Base-by-base conservation (phyloP, 1,284 basidiomycete species). In the Marasmius oreades region DNA sequence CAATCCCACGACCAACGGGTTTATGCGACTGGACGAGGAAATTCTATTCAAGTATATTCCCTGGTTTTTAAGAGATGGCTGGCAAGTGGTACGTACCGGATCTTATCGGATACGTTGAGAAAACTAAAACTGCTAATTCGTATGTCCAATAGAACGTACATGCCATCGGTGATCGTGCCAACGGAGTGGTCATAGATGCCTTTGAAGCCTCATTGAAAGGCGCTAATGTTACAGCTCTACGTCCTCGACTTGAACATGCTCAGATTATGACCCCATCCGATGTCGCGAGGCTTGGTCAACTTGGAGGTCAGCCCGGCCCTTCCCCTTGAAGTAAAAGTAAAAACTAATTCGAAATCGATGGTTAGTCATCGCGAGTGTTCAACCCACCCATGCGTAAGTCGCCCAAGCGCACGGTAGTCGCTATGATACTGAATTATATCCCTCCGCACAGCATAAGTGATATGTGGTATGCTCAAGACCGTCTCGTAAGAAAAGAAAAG, bases 161-260 rank as follows among this genome's bases (percentile, higher is more conserved):
- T 71, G 91, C 91, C 11, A 95, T 97, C 43, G 95, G 95, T 10
- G 95, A 97, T 70, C 82, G 88, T 50, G 93, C 94, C 33, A 96
- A 96, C 67, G 80, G 86, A 26, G 78, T 94, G 42, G 87, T 95
- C 11, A 72, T 97, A 26, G 85, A 95, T 67, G 85, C 86, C 0
- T 93, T 95, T 62, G 90, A 93, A 70, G 75, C 77, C 16, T 81
- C 85, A 1, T 69, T 92, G 45, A 69, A 77, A 48, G 78, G 79
- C 23, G 75, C 74, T 20, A 80, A 87, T 63, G 81, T 88, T 12
- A 77, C 78, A 33, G 78, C 81, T n/a, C 73, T 86, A 45, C 78
- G 93, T 39, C 87, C 92, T 51, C 83, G 95, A 22, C 80, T 97
- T 24, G 94, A 97, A 69, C 94, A 97, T 71, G 92, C 92, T 3